phyloP scores from a whole-genome alignment of 2,329 filamentous ascomycete genomes.

The Pyrenophora tritici-repentis region DNA sequence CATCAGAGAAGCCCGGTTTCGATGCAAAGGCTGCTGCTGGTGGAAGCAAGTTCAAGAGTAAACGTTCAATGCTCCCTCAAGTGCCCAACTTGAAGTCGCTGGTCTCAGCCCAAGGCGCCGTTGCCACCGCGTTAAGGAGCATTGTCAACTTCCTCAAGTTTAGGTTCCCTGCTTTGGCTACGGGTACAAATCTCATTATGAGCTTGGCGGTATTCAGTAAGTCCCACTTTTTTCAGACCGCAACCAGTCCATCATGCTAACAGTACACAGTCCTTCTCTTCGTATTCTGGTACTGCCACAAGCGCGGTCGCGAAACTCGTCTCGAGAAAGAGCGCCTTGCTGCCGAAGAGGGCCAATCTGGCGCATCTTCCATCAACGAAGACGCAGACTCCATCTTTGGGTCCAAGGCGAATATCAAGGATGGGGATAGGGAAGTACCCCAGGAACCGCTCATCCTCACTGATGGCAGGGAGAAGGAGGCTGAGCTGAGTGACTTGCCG shows the following conservation, averaged over 20 bases:
- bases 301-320: slow-evolving; percentile 84
- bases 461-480: slow-evolving; percentile 29
- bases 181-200: slow-evolving; percentile 87
- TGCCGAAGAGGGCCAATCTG: slow-evolving; percentile 36
- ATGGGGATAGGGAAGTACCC: slow-evolving; percentile 15
- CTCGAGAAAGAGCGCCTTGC: slow-evolving; percentile 65
- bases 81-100: slow-evolving; percentile 77
- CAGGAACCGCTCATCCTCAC: slow-evolving; percentile 31
- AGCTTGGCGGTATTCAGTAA: slow-evolving; percentile 85
- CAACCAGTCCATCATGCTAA: slow-evolving; percentile 23
- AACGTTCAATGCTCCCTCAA: slow-evolving; percentile 60
- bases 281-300: slow-evolving; percentile 97
- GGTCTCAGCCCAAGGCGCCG: slow-evolving; percentile 82
- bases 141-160: slow-evolving; percentile 87
- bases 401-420: slow-evolving; percentile 23
- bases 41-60: slow-evolving; percentile 37
- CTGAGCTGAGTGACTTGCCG: slow-evolving; percentile 40
- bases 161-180: slow-evolving; percentile 84
- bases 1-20: slow-evolving; percentile 67
- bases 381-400: slow-evolving; percentile 39
- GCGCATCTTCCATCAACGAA: slow-evolving; percentile 37
- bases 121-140: slow-evolving; percentile 82
- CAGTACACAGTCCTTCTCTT: slow-evolving; percentile 72
- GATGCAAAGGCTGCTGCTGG: slow-evolving; percentile 45
- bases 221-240: slow-evolving; percentile 43